A percentile compares a stretch with the other conserved stretches of the same genome.
Evolutionary conservation across 2,329 filamentous ascomycete genomes (phyloP).

Genomic region (Tolypocladium ophioglossoides): DNA sequence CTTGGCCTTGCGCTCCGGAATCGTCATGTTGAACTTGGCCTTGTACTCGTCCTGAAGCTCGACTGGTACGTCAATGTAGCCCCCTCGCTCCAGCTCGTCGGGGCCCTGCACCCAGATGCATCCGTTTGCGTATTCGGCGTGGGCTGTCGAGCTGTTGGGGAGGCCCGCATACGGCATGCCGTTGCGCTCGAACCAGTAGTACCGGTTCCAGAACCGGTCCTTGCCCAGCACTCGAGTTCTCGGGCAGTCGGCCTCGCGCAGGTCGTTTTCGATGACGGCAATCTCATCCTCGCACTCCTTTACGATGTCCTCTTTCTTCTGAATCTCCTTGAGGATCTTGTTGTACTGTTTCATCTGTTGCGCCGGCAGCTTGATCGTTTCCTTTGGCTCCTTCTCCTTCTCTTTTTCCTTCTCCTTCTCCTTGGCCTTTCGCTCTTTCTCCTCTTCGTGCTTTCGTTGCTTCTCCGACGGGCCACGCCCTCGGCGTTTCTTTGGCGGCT

Average conservation of each 20-base stretch:
- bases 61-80: slow-evolving; percentile 69
- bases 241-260: slow-evolving; percentile 88
- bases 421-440: slow-evolving; percentile 65
- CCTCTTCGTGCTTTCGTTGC: slow-evolving; percentile 67
- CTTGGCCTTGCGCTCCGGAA: slow-evolving; percentile 70
- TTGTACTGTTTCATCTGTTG: slow-evolving; percentile 83
- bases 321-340: slow-evolving; percentile 79
- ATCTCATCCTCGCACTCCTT: slow-evolving; percentile 79
- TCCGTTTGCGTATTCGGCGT: slow-evolving; percentile 84
- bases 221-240: slow-evolving; percentile 83
- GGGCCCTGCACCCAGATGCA: slow-evolving; percentile 96
- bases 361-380: slow-evolving; percentile 50
- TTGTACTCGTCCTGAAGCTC: slow-evolving; percentile 68
- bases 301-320: slow-evolving; percentile 73
- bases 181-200: slow-evolving; percentile 98
- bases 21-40: slow-evolving; percentile 67
- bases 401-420: slow-evolving; percentile 54
- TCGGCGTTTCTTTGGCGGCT: slow-evolving; percentile 39
- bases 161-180: slow-evolving; percentile 93
- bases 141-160: slow-evolving; percentile 76
- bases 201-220: slow-evolving; percentile 95
- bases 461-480: slow-evolving; percentile 51
- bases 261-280: slow-evolving; percentile 74
- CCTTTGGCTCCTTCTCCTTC: slow-evolving; percentile 50
- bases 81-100: slow-evolving; percentile 74